Evolutionary conservation across 352 stramenopile genomes (phyloP).

Genomic region (Aphanomyces cochlioides): DNA sequence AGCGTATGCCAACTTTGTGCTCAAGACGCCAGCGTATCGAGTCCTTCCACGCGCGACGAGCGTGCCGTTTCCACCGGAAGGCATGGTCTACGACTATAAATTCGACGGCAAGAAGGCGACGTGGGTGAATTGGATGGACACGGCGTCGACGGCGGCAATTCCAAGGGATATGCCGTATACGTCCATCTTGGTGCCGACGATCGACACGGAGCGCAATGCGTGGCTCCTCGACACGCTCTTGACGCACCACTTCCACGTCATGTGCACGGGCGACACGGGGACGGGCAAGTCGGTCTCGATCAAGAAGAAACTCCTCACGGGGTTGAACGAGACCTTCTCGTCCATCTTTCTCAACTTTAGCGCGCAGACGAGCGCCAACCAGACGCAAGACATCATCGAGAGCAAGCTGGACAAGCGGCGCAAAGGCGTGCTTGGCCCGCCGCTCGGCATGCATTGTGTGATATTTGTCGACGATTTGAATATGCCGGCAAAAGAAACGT

Average conservation of each 20-base stretch:
- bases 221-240: slow-evolving; percentile 89
- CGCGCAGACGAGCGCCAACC: slow-evolving; percentile 90
- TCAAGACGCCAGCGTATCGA: slow-evolving; percentile 77
- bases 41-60: slow-evolving; percentile 37
- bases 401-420: slow-evolving; percentile 92
- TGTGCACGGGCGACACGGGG: slow-evolving; percentile 89
- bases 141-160: slow-evolving; percentile 39
- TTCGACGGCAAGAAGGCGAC: slow-evolving; percentile 83
- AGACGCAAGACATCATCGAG: slow-evolving; percentile 93
- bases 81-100: slow-evolving; percentile 87
- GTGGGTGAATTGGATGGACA: slow-evolving; percentile 81
- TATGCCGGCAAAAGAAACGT: slow-evolving; percentile 93
- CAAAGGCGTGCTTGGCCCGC: slow-evolving; percentile 89
- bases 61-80: slow-evolving; percentile 54
- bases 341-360: slow-evolving; percentile 93
- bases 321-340: slow-evolving; percentile 72
- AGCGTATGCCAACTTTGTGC: slow-evolving; percentile 68
- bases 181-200: slow-evolving; percentile 89
- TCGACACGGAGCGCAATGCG: slow-evolving; percentile 90
- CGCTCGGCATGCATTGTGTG: slow-evolving; percentile 85
- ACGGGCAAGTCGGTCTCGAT: slow-evolving; percentile 93
- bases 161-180: slow-evolving; percentile 77
- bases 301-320: slow-evolving; percentile 89
- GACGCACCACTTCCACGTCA: slow-evolving; percentile 83
- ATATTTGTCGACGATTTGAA: slow-evolving; percentile 95